Base-by-base conservation (phyloP, 345 rosid species). In the Gossypium turneri region DNA sequence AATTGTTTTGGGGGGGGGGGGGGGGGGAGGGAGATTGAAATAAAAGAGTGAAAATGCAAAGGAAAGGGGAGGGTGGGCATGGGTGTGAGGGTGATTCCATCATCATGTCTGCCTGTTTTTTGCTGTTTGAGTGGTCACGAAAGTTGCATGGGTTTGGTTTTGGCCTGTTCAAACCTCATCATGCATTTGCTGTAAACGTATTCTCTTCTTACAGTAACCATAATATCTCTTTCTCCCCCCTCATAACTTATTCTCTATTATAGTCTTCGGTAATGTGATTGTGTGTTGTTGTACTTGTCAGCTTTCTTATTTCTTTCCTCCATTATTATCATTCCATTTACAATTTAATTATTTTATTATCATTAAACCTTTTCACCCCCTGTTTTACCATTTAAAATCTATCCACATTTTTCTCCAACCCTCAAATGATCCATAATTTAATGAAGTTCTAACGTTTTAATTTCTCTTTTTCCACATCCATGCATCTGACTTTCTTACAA, bases 121-220 rank as follows among this genome's bases (percentile, higher is more conserved):
- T 29, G 59, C 60, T 48, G 41, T 73, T 61, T 19, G 45, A 73
- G 59, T 60, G 47, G 44, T 62, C 76, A 50, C 57, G 60, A 62
- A 73, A 73, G 69, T 73, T 62, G 70, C 70, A 73, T 73, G 60
- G 69, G 63, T 22, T 56, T 10, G 59, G n/a, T 20, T 24, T n/a
- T 73, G 48, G 67, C 68, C 27, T 73, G 41, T 48, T 60, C 68
- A 73, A 62, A 27, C 56, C 69, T 73, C 70, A 62, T 57, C 63
- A 56, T 38, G 64, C 62, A 57, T 22, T 57, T 57, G 62, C 64
- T 71, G n/a, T 43, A 4, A 71, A 71, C 74, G 12, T 29, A 34
- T 17, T 53, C 47, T 53, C 61, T 70, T 52, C 47, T 17, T 52
- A 52, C 73, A 47, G 43, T 53, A 70, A 70, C 73, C 62, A 53